Base-by-base conservation (phyloP, 192 early-diverging fungal species). In the Geosiphon pyriformis region DNA sequence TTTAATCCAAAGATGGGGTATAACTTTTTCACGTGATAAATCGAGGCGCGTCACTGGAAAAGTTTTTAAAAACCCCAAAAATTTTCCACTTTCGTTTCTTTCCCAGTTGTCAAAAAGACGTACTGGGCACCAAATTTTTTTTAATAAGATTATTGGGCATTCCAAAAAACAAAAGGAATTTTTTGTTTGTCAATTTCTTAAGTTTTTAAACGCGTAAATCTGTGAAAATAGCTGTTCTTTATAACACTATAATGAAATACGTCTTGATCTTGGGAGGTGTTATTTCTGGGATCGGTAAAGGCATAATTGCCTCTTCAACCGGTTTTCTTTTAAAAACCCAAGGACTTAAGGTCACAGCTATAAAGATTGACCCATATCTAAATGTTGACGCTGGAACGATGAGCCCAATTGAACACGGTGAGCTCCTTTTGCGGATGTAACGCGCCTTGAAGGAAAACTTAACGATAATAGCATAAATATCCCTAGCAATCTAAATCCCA, bases 311-410 rank as follows among this genome's bases (percentile, higher is more conserved):
- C 30, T 98, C 95, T 52, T 95, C 92, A 31, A 95, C 94, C 4
- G 96, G 96, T 57, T 84, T 96, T 47, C 79, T 99, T 49, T 85
- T 99, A 66, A 93, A 96, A 79, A 91, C 93, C 2, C 79, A 89
- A 46, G 96, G 94, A 23, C 83, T 98, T 61, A 82, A 81, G 37
- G 96, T 99, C 30, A 97, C 95, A 56, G 90, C 95, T 62, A 98
- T 99, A 84, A 99, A 99, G 76, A 99, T 99, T 74, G 96, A 99
- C 72, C 96, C 96, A 30, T 99, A 99, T 80, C 83, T 99, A 58
- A 99, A 98, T 85, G 96, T 99, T 70, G 96, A 99, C 73, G 96
- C 96, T 60, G 96, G 96, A 70, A 92, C 93, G 23, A 83, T 99
- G 82, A 92, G 84, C 67, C 96, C 96, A 23, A 80, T 99, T 67